phyloP scores from a whole-genome alignment of 495 filamentous ascomycete genomes.

The Penicillium cinerascens region DNA sequence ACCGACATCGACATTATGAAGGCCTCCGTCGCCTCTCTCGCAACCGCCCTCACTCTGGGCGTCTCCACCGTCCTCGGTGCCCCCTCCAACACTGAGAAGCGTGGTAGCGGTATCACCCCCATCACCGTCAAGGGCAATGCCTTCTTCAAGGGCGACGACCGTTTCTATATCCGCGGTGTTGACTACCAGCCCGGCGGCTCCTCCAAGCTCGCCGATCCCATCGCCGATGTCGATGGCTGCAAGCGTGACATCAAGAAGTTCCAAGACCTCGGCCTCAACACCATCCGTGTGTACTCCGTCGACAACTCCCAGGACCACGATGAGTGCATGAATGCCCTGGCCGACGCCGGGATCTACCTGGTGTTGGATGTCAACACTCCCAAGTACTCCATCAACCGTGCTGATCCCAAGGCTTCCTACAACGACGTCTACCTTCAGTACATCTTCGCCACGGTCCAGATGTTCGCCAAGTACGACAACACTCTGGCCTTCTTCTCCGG shows the following conservation, averaged over 20 bases:
- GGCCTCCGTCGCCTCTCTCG: slow-evolving; percentile 51
- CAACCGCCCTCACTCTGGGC: slow-evolving; percentile 49
- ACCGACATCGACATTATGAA: slow-evolving; percentile 49
- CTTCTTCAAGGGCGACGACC: slow-evolving; percentile 77
- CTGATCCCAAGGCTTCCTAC: slow-evolving; percentile 72
- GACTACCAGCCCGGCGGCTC: slow-evolving; percentile 95
- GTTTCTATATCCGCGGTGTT: slow-evolving; percentile 93
- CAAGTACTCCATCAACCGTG: slow-evolving; percentile 79
- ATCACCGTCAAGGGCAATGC: slow-evolving; percentile 65
- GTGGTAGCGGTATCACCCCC: slow-evolving; percentile 42
- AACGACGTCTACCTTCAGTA: slow-evolving; percentile 89
- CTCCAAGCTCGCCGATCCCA: slow-evolving; percentile 71
- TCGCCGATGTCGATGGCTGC: slow-evolving; percentile 68
- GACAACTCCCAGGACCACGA: slow-evolving; percentile 84
- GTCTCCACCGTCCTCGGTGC: slow-evolving; percentile 28
- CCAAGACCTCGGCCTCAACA: slow-evolving; percentile 83
- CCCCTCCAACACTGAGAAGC: slow-evolving; percentile 41
- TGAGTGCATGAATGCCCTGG: slow-evolving; percentile 77
- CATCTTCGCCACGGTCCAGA: slow-evolving; percentile 89
- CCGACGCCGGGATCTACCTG: slow-evolving; percentile 85
- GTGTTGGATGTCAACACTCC: slow-evolving; percentile 81
- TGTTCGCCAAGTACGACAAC: slow-evolving; percentile 82
- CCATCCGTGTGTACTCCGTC: slow-evolving; percentile 87
- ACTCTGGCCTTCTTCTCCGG: slow-evolving; percentile 94
- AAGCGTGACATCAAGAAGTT: slow-evolving; percentile 81